A percentile compares a stretch with the other conserved stretches of the same genome.
Evolutionary conservation across 2,329 filamentous ascomycete genomes (phyloP).

Genomic region (Sclerotinia glacialis): DNA sequence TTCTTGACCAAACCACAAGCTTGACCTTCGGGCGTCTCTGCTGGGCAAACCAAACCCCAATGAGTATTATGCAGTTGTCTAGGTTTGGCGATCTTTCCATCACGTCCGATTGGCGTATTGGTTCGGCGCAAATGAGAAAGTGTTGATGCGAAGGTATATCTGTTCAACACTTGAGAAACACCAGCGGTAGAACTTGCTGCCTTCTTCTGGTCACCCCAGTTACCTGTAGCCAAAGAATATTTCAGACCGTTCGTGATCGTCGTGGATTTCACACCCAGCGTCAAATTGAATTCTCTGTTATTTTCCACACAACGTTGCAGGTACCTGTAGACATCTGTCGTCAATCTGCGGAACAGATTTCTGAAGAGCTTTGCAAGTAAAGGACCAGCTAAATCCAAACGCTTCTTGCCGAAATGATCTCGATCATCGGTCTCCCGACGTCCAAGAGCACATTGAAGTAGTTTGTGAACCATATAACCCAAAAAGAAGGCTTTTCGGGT

Average conservation of each 20-base stretch:
- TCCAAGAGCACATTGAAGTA: conserved; percentile 89
- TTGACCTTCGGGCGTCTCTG: conserved; percentile 96
- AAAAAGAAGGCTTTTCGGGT: conserved; percentile 97
- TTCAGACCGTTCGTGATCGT: conserved; percentile 93
- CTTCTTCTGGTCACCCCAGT: conserved; percentile 99
- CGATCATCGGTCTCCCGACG: conserved; percentile 93
- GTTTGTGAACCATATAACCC: conserved; percentile 97
- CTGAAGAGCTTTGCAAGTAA: conserved; percentile 96
- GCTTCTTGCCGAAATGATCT: conserved; percentile 99
- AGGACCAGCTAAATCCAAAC: conserved; percentile 89
- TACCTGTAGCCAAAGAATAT: conserved; percentile 94
- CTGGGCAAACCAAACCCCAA: conserved; percentile 95
- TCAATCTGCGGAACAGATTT: conserved; percentile 84
- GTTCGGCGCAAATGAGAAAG: conserved; percentile 95
- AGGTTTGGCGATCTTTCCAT: conserved; percentile 97
- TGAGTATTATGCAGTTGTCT: conserved; percentile 98
- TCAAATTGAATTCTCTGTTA: conserved; percentile 84
- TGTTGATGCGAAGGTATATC: conserved; percentile 96
- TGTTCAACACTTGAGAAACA: conserved; percentile 96
- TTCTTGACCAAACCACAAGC: conserved; percentile 99
- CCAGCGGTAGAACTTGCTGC: conserved; percentile 91
- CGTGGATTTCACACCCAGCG: conserved; percentile 83
- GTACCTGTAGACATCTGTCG: conserved; percentile 85
- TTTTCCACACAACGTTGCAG: conserved; percentile 89
- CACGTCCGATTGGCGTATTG: conserved; percentile 95